Evolutionary conservation across 495 filamentous ascomycete species (phyloP).

Genomic region (Hyaloscypha hepaticicola): DNA sequence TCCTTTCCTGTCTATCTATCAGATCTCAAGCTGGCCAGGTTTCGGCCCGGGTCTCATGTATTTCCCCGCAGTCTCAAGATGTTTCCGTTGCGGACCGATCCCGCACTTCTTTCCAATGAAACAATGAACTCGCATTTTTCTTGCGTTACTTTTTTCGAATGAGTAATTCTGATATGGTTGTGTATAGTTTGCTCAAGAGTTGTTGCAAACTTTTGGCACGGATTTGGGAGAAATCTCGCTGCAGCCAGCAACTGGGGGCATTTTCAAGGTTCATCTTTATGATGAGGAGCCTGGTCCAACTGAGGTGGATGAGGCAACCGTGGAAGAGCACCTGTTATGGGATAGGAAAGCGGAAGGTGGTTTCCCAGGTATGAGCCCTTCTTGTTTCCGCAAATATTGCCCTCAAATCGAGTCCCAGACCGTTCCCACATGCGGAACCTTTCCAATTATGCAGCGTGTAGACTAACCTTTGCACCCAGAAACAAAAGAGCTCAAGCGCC

Average conservation of each 20-base stretch:
- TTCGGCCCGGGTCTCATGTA: constrained; percentile 11
- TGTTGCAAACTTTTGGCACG: constrained; percentile 91
- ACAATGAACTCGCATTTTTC: background rate
- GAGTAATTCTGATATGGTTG: background rate
- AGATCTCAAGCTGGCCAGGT: background rate
- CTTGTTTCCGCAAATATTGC: background rate
- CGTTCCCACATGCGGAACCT: background rate
- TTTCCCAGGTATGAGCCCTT: constrained; percentile 67
- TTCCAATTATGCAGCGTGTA: background rate
- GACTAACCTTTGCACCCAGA: constrained; percentile 43
- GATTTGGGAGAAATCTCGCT: constrained; percentile 89
- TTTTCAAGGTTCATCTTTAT: constrained; percentile 71
- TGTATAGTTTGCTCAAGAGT: constrained; percentile 73
- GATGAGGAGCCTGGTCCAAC: constrained; percentile 30
- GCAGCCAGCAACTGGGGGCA: constrained; percentile 78
- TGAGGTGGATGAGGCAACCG: constrained; percentile 28
- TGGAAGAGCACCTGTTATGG: constrained; percentile 66
- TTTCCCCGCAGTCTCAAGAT: constrained; percentile 22
- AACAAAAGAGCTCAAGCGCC: constrained; percentile 84
- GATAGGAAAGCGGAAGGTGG: constrained; percentile 86
- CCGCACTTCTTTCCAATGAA: background rate
- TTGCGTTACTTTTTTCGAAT: background rate
- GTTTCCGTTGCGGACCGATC: constrained; percentile 6
- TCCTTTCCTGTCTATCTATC: constrained; percentile 12
- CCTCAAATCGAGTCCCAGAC: no score